Conservation (phyloP, 495 filamentous ascomycete species). For the Trichoderma erinaceum region DNA sequence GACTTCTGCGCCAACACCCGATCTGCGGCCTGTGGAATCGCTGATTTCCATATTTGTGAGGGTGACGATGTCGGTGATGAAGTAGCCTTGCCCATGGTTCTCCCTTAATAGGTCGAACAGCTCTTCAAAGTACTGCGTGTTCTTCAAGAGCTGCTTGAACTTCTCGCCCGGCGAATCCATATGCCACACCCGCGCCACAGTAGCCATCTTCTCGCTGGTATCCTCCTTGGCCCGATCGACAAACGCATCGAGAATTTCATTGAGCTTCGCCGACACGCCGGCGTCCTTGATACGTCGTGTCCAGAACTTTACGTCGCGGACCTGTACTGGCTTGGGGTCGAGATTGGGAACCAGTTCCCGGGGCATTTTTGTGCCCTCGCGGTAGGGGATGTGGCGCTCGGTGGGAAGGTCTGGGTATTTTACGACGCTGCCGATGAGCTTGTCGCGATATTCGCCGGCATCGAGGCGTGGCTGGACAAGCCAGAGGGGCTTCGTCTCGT, state of each 20-base stretch:
- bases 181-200: slow-evolving; percentile 11
- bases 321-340: not conserved
- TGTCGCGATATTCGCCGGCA: slow-evolving; percentile 13
- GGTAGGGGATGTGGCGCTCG: slow-evolving; percentile 15
- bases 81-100: slow-evolving; percentile 1
- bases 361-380: not conserved
- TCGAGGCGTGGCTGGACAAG: slow-evolving; percentile 12
- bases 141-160: slow-evolving; percentile 12
- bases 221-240: slow-evolving; percentile 29
- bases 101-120: not conserved
- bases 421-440: slow-evolving; percentile 15
- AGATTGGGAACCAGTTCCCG: slow-evolving; percentile 1
- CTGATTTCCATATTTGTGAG: slow-evolving; percentile 10
- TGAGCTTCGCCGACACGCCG: slow-evolving; percentile 5
- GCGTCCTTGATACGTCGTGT: not conserved
- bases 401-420: slow-evolving; percentile 14
- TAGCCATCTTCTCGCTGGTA: slow-evolving; percentile 17
- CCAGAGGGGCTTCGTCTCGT: slow-evolving; percentile 14
- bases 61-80: slow-evolving; percentile 16
- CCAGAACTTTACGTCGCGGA: slow-evolving; percentile 3
- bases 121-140: slow-evolving; percentile 6
- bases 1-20: not conserved
- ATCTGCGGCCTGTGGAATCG: not conserved
- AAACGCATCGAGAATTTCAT: slow-evolving; percentile 41
- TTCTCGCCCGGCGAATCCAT: slow-evolving; percentile 12